Evolutionary conservation across 2,329 filamentous ascomycete genomes (phyloP).

Genomic region (Rutstroemia sydowiana): DNA sequence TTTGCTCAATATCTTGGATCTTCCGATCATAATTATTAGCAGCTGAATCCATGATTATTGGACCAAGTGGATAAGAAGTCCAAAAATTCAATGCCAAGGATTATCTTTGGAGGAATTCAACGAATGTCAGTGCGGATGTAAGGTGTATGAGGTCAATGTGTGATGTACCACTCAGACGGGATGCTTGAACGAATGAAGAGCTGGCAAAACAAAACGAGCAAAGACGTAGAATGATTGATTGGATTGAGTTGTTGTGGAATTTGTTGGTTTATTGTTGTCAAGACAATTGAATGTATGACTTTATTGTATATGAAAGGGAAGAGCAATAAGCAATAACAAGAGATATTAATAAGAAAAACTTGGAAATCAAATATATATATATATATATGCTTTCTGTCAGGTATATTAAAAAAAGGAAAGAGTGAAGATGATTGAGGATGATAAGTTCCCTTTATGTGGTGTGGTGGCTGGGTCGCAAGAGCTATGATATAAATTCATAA

Average conservation of each 20-base stretch:
- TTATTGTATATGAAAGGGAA: not conserved
- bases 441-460: too few relatives aligned
- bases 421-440: too few relatives aligned
- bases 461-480: too few relatives aligned
- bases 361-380: too few relatives aligned
- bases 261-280: too few relatives aligned
- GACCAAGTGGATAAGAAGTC: not conserved
- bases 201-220: not conserved
- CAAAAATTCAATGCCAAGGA: not conserved
- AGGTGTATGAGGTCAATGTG: not conserved
- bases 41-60: slow-evolving; percentile 13
- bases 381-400: too few relatives aligned
- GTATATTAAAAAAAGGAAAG: too few relatives aligned
- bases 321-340: not conserved
- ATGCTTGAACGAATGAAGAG: not conserved
- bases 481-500: too few relatives aligned
- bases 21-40: slow-evolving; percentile 20
- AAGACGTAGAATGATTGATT: slow-evolving; percentile 4
- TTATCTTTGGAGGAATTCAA: not conserved
- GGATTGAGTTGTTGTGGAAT: not conserved
- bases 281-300: slow-evolving; percentile 12
- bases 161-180: not conserved
- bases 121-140: not conserved
- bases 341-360: not conserved
- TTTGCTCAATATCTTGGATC: slow-evolving; percentile 12